phyloP scores from a whole-genome alignment of 768 basidiomycete species.

The Hericium erinaceus region DNA sequence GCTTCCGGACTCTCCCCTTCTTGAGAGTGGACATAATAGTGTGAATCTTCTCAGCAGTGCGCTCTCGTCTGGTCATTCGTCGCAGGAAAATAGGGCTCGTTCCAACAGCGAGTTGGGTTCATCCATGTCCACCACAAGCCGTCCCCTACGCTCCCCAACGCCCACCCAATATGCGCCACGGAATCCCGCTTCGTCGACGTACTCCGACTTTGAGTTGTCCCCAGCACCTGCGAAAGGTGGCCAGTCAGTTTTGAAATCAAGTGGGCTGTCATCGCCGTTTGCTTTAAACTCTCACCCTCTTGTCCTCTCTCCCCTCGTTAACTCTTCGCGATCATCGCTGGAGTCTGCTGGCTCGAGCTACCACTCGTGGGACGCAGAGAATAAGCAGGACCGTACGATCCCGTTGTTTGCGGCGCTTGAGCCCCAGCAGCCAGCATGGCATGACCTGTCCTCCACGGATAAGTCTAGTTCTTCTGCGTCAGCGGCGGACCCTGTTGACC shows the following conservation, averaged over 20 bases:
- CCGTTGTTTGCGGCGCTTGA: slow-evolving; percentile 47
- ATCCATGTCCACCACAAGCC: slow-evolving; percentile 30
- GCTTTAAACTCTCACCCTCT: slow-evolving; percentile 46
- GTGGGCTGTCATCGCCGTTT: slow-evolving; percentile 37
- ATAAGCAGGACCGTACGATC: slow-evolving; percentile 43
- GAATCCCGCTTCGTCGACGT: slow-evolving; percentile 45
- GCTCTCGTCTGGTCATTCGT: background rate
- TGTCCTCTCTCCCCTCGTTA: slow-evolving; percentile 61
- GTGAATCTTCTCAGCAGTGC: background rate
- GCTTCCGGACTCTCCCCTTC: slow-evolving; percentile 49
- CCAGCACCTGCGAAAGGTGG: background rate
- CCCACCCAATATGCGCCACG: slow-evolving; percentile 52
- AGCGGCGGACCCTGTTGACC: slow-evolving; percentile 35
- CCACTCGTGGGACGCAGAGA: slow-evolving; percentile 64
- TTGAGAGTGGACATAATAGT: slow-evolving; percentile 24
- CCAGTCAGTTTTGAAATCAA: slow-evolving; percentile 7
- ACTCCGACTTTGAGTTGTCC: slow-evolving; percentile 28
- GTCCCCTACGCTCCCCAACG: slow-evolving; percentile 48
- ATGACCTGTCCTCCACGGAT: slow-evolving; percentile 42
- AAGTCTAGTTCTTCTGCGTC: slow-evolving; percentile 39
- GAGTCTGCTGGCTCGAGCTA: slow-evolving; percentile 80
- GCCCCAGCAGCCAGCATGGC: slow-evolving; percentile 48
- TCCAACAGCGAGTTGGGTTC: slow-evolving; percentile 46
- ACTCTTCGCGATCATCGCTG: slow-evolving; percentile 71
- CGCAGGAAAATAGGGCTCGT: slow-evolving; percentile 26